Conservation (phyloP, 2,329 filamentous ascomycete species). For the Fusarium sacchari region DNA sequence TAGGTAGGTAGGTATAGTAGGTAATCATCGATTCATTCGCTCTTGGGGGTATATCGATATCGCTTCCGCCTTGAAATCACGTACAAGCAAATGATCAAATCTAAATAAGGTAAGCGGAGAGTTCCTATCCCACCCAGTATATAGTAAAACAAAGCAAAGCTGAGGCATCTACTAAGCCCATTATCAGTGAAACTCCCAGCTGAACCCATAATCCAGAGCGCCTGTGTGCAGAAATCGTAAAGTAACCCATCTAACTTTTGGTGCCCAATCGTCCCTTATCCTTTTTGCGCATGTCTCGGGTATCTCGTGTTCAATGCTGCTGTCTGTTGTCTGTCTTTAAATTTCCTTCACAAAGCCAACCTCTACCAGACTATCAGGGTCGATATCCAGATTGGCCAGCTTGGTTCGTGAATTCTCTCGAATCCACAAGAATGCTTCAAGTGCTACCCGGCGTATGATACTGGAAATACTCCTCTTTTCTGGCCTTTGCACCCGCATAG, state of each 20-base stretch:
- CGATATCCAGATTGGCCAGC: conserved; percentile 65
- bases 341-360: conserved; percentile 77
- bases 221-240: conserved; percentile 9
- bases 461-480: conserved; percentile 47
- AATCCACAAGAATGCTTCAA: conserved; percentile 70
- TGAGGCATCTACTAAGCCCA: neutral
- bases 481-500: conserved; percentile 59
- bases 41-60: conserved; percentile 30
- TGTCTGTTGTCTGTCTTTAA: conserved; percentile 41
- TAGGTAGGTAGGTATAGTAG: neutral
- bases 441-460: conserved; percentile 55
- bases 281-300: conserved; percentile 2
- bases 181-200: conserved; percentile 10
- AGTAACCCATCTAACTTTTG: neutral
- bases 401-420: conserved; percentile 73
- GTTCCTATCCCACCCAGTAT: conserved; percentile 19
- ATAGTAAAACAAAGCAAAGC: neutral
- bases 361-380: conserved; percentile 69
- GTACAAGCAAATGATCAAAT: conserved; percentile 23
- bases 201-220: conserved; percentile 14
- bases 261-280: conserved; percentile 3
- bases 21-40: conserved; percentile 14
- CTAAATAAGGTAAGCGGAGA: conserved; percentile 11
- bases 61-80: conserved; percentile 11
- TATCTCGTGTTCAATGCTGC: conserved; percentile 18